These are phyloP conservation scores for Rhodosporidiobolus odoratus DNA, from an alignment of 768 basidiomycete species.

Conservation along the genomic window DNA sequence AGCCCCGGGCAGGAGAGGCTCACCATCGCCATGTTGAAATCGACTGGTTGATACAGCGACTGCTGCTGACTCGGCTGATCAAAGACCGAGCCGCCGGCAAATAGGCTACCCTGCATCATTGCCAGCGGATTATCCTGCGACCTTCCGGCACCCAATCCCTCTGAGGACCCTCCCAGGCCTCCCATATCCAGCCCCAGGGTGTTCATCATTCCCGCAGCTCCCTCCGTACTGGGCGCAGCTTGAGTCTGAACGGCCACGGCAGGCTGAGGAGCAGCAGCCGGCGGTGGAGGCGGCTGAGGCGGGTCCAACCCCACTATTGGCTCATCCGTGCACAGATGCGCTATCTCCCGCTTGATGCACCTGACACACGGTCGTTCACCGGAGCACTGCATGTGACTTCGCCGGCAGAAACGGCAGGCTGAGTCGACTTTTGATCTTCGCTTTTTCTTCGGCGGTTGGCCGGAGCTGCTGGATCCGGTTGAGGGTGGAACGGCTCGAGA, in stretches of 20 bases:
- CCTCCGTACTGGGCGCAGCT: neutral
- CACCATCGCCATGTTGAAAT: constrained; percentile 38
- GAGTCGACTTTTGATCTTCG: constrained; percentile 38
- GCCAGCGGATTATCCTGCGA: neutral
- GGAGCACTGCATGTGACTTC: constrained; percentile 29
- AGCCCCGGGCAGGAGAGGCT: neutral
- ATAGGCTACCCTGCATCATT: neutral
- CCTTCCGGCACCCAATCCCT: neutral
- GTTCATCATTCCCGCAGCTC: constrained; percentile 14
- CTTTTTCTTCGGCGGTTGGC: constrained; percentile 26
- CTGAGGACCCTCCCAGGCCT: neutral
- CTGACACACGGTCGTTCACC: constrained; percentile 22
- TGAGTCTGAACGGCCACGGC: neutral
- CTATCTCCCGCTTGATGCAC: constrained; percentile 94
- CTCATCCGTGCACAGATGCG: constrained; percentile 88
- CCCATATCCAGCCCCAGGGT: constrained; percentile 28
- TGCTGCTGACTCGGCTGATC: neutral
- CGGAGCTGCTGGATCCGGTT: neutral
- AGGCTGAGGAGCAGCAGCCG: neutral
- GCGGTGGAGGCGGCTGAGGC: neutral
- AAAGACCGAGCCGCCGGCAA: neutral
- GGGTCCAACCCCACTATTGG: constrained; percentile 42
- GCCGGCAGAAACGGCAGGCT: constrained; percentile 41
- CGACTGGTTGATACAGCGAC: neutral
- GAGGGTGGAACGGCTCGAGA: neutral